Evolutionary conservation across 352 stramenopile species (phyloP).

Genomic region (Phytophthora lateralis): DNA sequence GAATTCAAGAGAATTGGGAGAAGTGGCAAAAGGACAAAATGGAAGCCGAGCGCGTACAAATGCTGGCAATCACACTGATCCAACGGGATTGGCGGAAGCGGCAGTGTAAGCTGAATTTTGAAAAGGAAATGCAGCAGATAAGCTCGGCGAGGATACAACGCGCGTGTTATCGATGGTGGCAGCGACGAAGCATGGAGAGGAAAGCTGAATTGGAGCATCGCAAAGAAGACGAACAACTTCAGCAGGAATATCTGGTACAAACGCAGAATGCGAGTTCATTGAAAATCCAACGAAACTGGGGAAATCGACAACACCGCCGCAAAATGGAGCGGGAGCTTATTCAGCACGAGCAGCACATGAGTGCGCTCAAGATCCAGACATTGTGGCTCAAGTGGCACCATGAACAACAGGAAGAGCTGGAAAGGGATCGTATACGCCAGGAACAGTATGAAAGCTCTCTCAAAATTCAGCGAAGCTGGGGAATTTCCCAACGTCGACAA

Average conservation of each 20-base stretch:
- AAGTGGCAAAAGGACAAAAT: constrained; percentile 14
- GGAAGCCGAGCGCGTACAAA: constrained; percentile 6
- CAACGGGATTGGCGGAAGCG: constrained; percentile 8
- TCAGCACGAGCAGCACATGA: constrained; percentile 29
- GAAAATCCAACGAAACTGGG: constrained; percentile 31
- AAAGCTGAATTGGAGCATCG: background rate
- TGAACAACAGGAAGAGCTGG: constrained; percentile 24
- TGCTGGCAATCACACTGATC: constrained; percentile 8
- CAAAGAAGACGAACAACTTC: constrained; percentile 12
- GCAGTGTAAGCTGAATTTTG: constrained; percentile 4
- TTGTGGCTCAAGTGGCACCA: constrained; percentile 33
- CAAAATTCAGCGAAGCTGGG: constrained; percentile 32
- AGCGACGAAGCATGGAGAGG: constrained; percentile 10
- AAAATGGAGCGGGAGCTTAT: constrained; percentile 30
- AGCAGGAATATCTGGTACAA: constrained; percentile 18
- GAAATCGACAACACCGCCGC: constrained; percentile 14
- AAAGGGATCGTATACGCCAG: constrained; percentile 31
- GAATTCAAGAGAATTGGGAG: constrained; percentile 16
- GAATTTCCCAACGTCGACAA: constrained; percentile 24
- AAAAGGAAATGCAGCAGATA: constrained; percentile 12
- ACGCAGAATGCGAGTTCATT: constrained; percentile 22
- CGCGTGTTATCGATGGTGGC: constrained; percentile 16
- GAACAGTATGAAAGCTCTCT: constrained; percentile 33
- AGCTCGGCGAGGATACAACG: constrained; percentile 7
- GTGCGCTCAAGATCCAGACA: constrained; percentile 32